These are phyloP conservation scores for Fraxinus cuspidata DNA, from an alignment of 257 asterid species.

Conservation along the genomic window DNA sequence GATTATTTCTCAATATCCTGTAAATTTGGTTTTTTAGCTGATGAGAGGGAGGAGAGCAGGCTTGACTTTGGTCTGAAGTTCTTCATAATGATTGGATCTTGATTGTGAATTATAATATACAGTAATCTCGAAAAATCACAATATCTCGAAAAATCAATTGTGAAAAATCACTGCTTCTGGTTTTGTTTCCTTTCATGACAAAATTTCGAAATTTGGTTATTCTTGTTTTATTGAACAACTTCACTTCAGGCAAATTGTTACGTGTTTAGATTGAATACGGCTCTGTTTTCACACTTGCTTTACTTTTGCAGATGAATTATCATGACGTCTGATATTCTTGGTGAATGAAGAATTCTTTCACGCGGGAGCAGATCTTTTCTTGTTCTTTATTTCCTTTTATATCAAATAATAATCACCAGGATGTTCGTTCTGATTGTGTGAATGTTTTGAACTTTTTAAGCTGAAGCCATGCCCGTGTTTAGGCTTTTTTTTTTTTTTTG, in stretches of 20 bases:
- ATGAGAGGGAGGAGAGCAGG: too few relatives aligned
- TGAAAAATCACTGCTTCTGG: neutral
- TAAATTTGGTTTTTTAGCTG: too few relatives aligned
- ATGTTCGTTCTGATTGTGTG: conserved; percentile 21
- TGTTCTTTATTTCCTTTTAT: conserved; percentile 15
- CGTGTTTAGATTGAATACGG: neutral
- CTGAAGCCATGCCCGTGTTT: conserved; percentile 5
- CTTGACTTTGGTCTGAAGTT: neutral
- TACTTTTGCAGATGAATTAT: conserved; percentile 27
- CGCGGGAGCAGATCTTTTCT: conserved; percentile 10
- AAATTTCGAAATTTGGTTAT: neutral
- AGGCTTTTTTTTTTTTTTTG: conserved; percentile 1
- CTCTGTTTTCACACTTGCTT: conserved; percentile 18
- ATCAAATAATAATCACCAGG: conserved; percentile 21
- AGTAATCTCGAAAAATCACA: neutral
- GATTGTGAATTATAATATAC: neutral
- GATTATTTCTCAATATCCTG: too few relatives aligned
- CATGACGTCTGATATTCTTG: neutral
- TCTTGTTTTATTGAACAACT: neutral
- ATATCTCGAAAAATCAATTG: neutral
- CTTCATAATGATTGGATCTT: neutral
- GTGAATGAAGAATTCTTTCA: conserved; percentile 30
- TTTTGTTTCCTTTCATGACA: neutral
- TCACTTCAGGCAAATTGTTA: neutral
- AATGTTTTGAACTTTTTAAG: conserved; percentile 20